These are phyloP conservation scores for Termitomyces sp. DNA, from an alignment of 768 basidiomycete species.

Conservation along the genomic window DNA sequence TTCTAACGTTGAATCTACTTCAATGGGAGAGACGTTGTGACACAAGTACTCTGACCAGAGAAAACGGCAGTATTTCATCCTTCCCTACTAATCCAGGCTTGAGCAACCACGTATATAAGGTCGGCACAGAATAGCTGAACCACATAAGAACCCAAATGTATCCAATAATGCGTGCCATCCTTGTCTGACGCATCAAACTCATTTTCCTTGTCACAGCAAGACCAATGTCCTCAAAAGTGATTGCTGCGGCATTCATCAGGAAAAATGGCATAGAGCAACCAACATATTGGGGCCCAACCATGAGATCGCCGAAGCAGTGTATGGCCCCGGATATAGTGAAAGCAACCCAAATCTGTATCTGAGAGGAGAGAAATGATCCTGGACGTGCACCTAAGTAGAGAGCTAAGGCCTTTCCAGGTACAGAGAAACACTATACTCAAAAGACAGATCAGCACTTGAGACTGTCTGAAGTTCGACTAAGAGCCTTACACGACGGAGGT, in stretches of 20 bases:
- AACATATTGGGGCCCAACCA: not conserved
- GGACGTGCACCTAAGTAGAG: not conserved
- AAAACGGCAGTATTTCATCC: conserved; percentile 3
- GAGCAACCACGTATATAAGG: not conserved
- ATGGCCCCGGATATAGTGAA: not conserved
- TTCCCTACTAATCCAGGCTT: not conserved
- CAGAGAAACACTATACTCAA: not conserved
- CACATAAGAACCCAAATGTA: not conserved
- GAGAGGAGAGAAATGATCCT: not conserved
- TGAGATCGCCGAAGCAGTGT: conserved; percentile 4
- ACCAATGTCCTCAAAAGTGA: not conserved
- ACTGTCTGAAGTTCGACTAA: not conserved
- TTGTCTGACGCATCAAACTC: not conserved
- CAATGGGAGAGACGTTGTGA: not conserved
- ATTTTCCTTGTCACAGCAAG: not conserved
- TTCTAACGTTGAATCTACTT: too few relatives aligned
- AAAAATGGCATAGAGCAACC: not conserved
- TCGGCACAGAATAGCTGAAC: not conserved
- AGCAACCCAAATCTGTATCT: not conserved
- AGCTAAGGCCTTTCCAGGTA: not conserved
- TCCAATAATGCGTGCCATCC: not conserved
- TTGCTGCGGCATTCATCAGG: conserved; percentile 2
- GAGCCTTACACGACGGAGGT: conserved; percentile 2
- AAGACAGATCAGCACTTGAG: not conserved
- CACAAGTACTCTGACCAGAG: not conserved